Base-by-base conservation (phyloP, 73 alveolate species). In the Paramecium primaurelia region DNA sequence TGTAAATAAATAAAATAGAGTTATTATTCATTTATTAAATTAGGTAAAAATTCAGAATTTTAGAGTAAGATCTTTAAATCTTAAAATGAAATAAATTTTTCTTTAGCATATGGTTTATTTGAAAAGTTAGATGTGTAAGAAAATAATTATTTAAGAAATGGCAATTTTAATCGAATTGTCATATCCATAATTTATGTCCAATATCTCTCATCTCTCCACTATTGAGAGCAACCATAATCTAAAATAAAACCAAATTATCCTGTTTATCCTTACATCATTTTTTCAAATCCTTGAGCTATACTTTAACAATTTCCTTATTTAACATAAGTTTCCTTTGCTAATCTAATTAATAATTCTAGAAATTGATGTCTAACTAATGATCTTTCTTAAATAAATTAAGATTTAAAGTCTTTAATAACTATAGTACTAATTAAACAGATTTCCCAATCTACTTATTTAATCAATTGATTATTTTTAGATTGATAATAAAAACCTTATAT, bases 11-110 rank as follows among this genome's bases (percentile, higher is more conserved):
- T 44, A 42, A 93, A 77, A 14, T 95, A 94, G 20, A 97, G 86
- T 26, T 96, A 96, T 87, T 96, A 92, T n/a, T 96, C 94, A 18
- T 92, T 96, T 64, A 96, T 93, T 28, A 92, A 71, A 42, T 96
- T 96, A 11, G 95, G 86, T 5, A 93, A 93, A 3, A 97, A 88
- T 9, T 95, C 96, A 14, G 99, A 88, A 45, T 93, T 88, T 28
- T 85, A 68, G 20, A 95, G 87, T 80, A 97, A 38, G 5, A 34
- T 49, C 36, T 87, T 87, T 49, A 96, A 96, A 71, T 96, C 99
- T n/a, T 92, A 93, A 37, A 94, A 77, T 9, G 95, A 64, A 84
- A 96, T 32, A 77, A 83, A 96, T 45, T 86, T 95, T n/a, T 73
- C 88, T 11, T 86, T 68, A n/a, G 95, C 97, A 28, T 96, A 96